phyloP scores from a whole-genome alignment of 2,329 filamentous ascomycete species.

The Fusarium dimerum region DNA sequence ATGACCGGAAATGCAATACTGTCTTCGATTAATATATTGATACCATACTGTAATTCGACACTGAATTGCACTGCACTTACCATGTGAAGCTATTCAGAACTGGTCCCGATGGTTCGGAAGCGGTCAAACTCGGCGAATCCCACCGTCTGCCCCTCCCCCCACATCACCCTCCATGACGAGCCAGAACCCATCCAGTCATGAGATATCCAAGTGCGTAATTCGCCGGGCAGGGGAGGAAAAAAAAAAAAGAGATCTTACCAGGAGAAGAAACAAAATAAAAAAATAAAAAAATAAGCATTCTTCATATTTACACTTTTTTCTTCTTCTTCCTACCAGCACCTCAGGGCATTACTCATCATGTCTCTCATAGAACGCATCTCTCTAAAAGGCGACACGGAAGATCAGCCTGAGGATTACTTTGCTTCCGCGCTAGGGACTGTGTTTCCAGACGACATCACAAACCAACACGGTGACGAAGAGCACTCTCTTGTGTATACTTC shows the following conservation, averaged over 20 bases:
- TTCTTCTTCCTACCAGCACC: no score
- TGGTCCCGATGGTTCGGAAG: conserved; percentile 5
- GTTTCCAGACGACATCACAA: conserved; percentile 68
- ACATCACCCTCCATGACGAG: not conserved
- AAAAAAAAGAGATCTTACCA: no score
- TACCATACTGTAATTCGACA: not conserved
- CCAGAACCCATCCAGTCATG: no score
- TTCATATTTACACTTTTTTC: no score
- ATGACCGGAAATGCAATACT: no score
- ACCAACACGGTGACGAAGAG: conserved; percentile 64
- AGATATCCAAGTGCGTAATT: no score
- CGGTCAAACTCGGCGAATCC: conserved; percentile 21
- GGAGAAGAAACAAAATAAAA: no score
- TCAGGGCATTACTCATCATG: conserved; percentile 40
- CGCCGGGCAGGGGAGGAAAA: no score
- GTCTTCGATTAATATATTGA: not conserved
- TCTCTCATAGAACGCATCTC: conserved; percentile 41
- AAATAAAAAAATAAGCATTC: no score
- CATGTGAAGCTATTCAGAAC: no score
- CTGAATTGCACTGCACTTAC: no score
- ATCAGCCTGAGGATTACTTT: conserved; percentile 60
- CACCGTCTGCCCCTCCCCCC: conserved; percentile 11
- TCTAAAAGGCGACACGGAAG: conserved; percentile 22
- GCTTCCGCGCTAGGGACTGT: conserved; percentile 60
- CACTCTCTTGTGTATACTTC: conserved; percentile 61